Conservation (phyloP, 148 eudicot genomes). For the Amaranthus palmeri region DNA sequence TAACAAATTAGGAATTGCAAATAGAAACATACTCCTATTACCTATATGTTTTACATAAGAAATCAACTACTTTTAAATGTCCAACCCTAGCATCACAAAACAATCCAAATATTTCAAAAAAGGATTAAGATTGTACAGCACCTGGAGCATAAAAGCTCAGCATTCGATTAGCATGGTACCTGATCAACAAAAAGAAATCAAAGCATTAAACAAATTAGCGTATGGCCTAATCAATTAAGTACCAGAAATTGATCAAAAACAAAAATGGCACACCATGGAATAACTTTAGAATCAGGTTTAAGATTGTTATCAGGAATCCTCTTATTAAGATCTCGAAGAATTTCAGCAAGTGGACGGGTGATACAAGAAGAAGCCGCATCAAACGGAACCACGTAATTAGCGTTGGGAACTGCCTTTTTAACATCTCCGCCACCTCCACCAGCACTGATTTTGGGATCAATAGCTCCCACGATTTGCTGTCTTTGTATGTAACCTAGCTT, state of each 20-base stretch:
- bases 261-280: conserved; percentile 49
- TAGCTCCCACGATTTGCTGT: conserved; percentile 25
- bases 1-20: too few species aligned
- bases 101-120: not conserved
- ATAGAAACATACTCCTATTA: too few species aligned
- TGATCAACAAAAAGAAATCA: conserved; percentile 11
- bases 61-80: too few species aligned
- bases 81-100: not conserved
- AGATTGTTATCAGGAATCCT: conserved; percentile 75
- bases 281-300: conserved; percentile 38
- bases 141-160: conserved; percentile 98
- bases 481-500: not conserved
- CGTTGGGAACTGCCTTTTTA: conserved; percentile 45
- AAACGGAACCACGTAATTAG: conserved; percentile 84
- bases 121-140: conserved; percentile 13
- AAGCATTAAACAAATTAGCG: not conserved
- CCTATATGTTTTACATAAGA: too few species aligned
- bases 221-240: too few species aligned
- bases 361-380: conserved; percentile 66
- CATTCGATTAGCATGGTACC: conserved; percentile 97
- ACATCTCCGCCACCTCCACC: conserved; percentile 22
- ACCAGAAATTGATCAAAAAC: not conserved
- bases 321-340: conserved; percentile 85
- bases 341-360: conserved; percentile 84
- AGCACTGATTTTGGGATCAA: conserved; percentile 25